Percentiles rank a stretch among this genome's conserved stretches.
These are phyloP conservation scores for Candida tammaniensis DNA, from an alignment of 805 yeast genomes.

Conservation along the genomic window DNA sequence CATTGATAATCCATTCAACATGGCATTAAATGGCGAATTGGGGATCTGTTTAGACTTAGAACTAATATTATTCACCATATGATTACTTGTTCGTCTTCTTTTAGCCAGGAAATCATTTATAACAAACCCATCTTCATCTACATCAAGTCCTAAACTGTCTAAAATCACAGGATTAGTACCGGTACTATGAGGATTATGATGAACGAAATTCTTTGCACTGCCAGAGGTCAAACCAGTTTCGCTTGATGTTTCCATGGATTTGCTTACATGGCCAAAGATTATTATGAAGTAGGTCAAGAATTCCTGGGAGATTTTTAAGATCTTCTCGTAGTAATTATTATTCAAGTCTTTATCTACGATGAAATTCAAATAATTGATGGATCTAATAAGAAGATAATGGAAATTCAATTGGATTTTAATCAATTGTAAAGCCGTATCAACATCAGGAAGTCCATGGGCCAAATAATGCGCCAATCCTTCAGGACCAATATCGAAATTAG, in stretches of 20 bases:
- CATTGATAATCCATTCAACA: conserved; percentile 42
- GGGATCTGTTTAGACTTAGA: conserved; percentile 28
- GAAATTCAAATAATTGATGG: conserved; percentile 41
- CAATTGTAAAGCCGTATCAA: conserved; percentile 34
- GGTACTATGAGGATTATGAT: conserved; percentile 17
- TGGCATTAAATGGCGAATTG: conserved; percentile 36
- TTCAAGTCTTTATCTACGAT: conserved; percentile 42
- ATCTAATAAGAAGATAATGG: conserved; percentile 41
- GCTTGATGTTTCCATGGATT: conserved; percentile 12
- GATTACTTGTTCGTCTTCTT: conserved; percentile 22
- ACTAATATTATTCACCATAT: conserved; percentile 5
- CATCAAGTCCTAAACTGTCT: conserved; percentile 37
- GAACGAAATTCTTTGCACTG: conserved; percentile 9
- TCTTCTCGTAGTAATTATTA: conserved; percentile 29
- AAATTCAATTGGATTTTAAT: conserved; percentile 44
- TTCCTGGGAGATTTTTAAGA: conserved; percentile 37
- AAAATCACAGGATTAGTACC: conserved; percentile 24
- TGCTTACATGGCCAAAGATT: conserved; percentile 33
- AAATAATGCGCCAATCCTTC: conserved; percentile 21
- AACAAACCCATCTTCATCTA: conserved; percentile 45
- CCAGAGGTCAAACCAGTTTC: background rate
- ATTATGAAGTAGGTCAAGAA: conserved; percentile 35
- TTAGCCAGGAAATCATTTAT: conserved; percentile 43
- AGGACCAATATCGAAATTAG: conserved; percentile 14
- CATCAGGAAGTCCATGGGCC: conserved; percentile 36